Evolutionary conservation across 2,329 filamentous ascomycete genomes (phyloP).

Genomic region (Xylaria sp.): DNA sequence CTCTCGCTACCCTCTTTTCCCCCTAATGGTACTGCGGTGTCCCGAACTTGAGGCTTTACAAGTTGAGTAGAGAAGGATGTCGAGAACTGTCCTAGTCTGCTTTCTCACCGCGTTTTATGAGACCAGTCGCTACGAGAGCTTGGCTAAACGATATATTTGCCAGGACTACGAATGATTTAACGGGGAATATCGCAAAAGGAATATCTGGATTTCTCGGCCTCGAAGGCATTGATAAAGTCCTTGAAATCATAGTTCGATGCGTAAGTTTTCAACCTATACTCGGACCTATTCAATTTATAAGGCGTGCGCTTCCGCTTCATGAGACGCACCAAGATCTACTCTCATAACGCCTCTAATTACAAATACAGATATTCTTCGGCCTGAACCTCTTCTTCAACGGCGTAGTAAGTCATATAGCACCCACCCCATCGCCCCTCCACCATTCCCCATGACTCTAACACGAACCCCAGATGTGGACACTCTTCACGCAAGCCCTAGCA

Average conservation of each 20-base stretch:
- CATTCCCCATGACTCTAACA: background rate
- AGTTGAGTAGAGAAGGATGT: background rate
- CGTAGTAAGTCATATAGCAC: slow-evolving; percentile 51
- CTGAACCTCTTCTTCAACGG: slow-evolving; percentile 81
- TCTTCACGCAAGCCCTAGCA: slow-evolving; percentile 83
- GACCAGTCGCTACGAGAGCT: background rate
- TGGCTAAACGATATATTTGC: slow-evolving; percentile 12
- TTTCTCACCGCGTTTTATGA: background rate
- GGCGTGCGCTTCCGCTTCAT: background rate
- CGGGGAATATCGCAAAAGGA: slow-evolving; percentile 58
- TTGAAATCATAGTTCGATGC: slow-evolving; percentile 62
- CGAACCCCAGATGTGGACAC: slow-evolving; percentile 74
- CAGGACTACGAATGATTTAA: slow-evolving; percentile 68
- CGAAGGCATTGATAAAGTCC: slow-evolving; percentile 52
- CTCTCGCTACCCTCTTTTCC: background rate
- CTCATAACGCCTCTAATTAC: background rate
- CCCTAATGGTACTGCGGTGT: background rate
- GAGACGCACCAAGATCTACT: background rate
- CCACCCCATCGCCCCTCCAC: slow-evolving; percentile 13
- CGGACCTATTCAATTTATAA: background rate
- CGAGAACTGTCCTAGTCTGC: background rate
- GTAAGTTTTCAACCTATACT: slow-evolving; percentile 53
- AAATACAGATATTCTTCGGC: slow-evolving; percentile 73
- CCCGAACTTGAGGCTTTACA: background rate
- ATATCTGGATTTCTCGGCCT: slow-evolving; percentile 61